Evolutionary conservation across 2,329 filamentous ascomycete genomes (phyloP).

Genomic region (Cytospora mali): DNA sequence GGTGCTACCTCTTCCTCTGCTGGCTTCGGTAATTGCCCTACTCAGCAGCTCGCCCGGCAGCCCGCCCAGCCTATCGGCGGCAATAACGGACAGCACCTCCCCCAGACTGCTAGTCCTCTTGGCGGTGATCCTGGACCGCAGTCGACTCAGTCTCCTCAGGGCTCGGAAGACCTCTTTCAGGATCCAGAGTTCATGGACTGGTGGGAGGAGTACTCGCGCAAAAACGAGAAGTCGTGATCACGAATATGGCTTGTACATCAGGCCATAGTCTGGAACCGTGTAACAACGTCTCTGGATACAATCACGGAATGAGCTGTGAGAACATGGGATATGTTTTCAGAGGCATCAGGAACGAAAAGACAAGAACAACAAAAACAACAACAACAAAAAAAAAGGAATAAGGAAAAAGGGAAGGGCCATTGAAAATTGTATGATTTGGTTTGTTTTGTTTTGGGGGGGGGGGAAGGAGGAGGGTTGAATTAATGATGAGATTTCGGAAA

Average conservation of each 20-base stretch:
- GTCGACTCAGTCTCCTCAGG: neutral
- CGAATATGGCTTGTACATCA: neutral
- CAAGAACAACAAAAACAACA: too few species aligned
- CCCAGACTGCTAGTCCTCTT: neutral
- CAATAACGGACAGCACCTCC: neutral
- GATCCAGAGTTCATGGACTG: slow-evolving; percentile 2
- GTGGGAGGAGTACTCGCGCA: slow-evolving; percentile 2
- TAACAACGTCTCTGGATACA: too few species aligned
- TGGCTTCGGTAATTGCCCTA: neutral
- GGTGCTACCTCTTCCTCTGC: neutral
- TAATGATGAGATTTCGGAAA: neutral
- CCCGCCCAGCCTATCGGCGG: neutral
- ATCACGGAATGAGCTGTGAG: too few species aligned
- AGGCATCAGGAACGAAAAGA: too few species aligned
- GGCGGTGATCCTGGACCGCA: neutral
- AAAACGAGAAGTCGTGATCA: neutral
- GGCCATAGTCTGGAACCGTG: neutral
- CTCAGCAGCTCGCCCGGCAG: neutral
- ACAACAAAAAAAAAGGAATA: neutral
- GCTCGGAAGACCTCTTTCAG: neutral
- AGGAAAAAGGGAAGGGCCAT: neutral
- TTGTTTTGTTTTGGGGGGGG: too few species aligned
- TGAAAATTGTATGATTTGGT: too few species aligned
- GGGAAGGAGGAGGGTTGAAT: neutral
- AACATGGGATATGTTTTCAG: too few species aligned